These are phyloP conservation scores for Citrullus colocynthis DNA, from an alignment of 306 rosid species.

Conservation along the genomic window DNA sequence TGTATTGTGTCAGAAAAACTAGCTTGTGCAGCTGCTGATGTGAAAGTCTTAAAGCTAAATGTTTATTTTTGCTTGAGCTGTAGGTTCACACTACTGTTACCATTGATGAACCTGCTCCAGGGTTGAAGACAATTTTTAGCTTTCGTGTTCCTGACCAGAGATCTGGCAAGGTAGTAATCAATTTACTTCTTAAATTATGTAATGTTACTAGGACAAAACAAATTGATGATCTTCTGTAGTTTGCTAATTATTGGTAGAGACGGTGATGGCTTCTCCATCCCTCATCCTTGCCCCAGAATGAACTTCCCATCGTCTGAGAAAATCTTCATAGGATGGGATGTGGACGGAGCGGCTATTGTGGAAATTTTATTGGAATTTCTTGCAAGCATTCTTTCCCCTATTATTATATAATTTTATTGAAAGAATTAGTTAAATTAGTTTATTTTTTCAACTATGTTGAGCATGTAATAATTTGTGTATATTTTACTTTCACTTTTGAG, in stretches of 20 bases:
- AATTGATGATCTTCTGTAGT: neutral
- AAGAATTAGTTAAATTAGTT: neutral
- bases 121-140: conserved; percentile 77
- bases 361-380: neutral
- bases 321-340: neutral
- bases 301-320: neutral
- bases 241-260: neutral
- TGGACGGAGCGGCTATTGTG: neutral
- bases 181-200: neutral
- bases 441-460: neutral
- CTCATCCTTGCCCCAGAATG: neutral
- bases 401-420: neutral
- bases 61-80: neutral
- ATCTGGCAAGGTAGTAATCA: conserved; percentile 63
- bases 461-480: neutral
- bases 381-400: neutral
- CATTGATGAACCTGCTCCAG: conserved; percentile 89
- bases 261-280: neutral
- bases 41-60: neutral
- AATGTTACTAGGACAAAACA: neutral
- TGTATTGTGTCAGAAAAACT: neutral
- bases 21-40: neutral
- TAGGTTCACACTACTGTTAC: conserved; percentile 75
- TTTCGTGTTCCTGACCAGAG: conserved; percentile 76
- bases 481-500: neutral